phyloP scores from a whole-genome alignment of 108 stramenopile genomes.

The Stephanodiscus triporus region DNA sequence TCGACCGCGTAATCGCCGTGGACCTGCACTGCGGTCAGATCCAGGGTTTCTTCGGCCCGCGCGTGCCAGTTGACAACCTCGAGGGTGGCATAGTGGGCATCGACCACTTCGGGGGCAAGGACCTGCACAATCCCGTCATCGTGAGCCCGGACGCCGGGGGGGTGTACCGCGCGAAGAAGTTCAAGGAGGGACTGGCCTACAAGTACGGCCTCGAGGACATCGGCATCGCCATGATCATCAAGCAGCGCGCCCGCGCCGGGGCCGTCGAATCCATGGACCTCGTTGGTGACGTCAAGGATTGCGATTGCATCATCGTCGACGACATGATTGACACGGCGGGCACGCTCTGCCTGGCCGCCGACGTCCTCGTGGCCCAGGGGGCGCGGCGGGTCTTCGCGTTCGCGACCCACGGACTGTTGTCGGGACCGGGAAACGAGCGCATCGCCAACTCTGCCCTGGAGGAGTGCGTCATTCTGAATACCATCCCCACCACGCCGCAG shows the following conservation, averaged over 20 bases:
- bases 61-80: slow-evolving; percentile 99
- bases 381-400: slow-evolving; percentile 98
- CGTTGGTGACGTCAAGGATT: slow-evolving; percentile 97
- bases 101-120: slow-evolving; percentile 98
- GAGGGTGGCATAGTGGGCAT: slow-evolving; percentile 98
- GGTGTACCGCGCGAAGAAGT: slow-evolving; percentile 99
- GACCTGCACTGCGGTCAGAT: slow-evolving; percentile 99
- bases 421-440: slow-evolving; percentile 95
- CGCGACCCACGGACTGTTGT: slow-evolving; percentile 98
- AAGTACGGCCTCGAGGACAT: slow-evolving; percentile 95
- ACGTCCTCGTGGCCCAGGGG: slow-evolving; percentile 92
- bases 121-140: slow-evolving; percentile 98
- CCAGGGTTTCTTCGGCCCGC: slow-evolving; percentile 97
- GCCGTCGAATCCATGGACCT: slow-evolving; percentile 98
- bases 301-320: slow-evolving; percentile 99
- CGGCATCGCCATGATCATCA: slow-evolving; percentile 99
- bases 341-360: slow-evolving; percentile 98
- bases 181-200: slow-evolving; percentile 95
- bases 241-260: slow-evolving; percentile 97
- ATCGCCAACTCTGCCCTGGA: slow-evolving; percentile 95
- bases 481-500: slow-evolving; percentile 88
- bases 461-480: slow-evolving; percentile 94
- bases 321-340: slow-evolving; percentile 99
- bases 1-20: slow-evolving; percentile 98
- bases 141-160: slow-evolving; percentile 99